These are phyloP conservation scores for Candida qinlingensis DNA, from an alignment of 805 yeast genomes.

Conservation along the genomic window DNA sequence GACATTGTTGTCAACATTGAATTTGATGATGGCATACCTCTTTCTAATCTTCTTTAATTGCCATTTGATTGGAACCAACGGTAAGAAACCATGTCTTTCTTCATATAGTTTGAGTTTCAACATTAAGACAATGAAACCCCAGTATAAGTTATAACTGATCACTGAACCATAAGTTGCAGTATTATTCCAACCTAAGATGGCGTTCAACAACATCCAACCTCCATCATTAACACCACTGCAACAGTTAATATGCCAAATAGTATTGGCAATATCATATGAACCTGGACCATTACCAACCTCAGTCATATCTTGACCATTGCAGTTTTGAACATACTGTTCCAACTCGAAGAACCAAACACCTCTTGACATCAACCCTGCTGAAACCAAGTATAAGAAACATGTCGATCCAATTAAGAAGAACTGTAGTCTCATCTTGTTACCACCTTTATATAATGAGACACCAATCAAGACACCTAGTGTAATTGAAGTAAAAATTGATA, in stretches of 20 bases:
- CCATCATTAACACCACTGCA: slow-evolving; percentile 91
- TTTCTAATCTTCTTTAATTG: slow-evolving; percentile 51
- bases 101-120: slow-evolving; percentile 44
- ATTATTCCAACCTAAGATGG: slow-evolving; percentile 90
- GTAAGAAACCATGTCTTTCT: slow-evolving; percentile 55
- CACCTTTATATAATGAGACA: slow-evolving; percentile 63
- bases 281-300: slow-evolving; percentile 94
- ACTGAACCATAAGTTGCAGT: slow-evolving; percentile 91
- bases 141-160: slow-evolving; percentile 62
- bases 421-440: slow-evolving; percentile 72
- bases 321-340: slow-evolving; percentile 63
- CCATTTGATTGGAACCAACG: slow-evolving; percentile 56
- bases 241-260: slow-evolving; percentile 94
- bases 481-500: slow-evolving; percentile 59
- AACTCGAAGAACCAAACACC: slow-evolving; percentile 91
- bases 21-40: slow-evolving; percentile 29
- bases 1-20: slow-evolving; percentile 29
- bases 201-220: slow-evolving; percentile 87
- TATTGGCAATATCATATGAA: slow-evolving; percentile 69
- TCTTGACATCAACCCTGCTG: slow-evolving; percentile 81
- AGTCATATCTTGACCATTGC: slow-evolving; percentile 77
- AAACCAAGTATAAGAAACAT: slow-evolving; percentile 76
- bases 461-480: slow-evolving; percentile 63
- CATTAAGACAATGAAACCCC: slow-evolving; percentile 49
- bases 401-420: slow-evolving; percentile 71